These are phyloP conservation scores for Apostasia ramifera DNA, from an alignment of 106 monocot species.

Conservation along the genomic window DNA sequence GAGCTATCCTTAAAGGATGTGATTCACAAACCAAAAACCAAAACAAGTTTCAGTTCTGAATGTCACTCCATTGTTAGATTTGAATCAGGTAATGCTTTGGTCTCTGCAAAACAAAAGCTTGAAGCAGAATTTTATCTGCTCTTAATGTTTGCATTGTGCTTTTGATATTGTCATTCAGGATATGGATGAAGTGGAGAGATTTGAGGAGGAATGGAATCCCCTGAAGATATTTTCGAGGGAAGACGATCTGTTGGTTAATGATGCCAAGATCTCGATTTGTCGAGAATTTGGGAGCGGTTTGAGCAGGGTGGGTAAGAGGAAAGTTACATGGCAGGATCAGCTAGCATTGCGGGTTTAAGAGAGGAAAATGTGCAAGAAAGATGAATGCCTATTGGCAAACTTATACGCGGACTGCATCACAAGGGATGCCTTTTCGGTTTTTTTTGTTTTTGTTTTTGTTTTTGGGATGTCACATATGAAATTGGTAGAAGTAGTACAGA, in stretches of 20 bases:
- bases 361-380: background rate
- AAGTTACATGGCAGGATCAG: conserved; percentile 71
- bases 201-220: conserved; percentile 18
- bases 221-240: conserved; percentile 18
- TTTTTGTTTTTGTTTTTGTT: no score
- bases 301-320: conserved; percentile 43
- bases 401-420: background rate
- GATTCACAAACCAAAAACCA: background rate
- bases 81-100: conserved; percentile 32
- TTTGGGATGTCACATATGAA: no score
- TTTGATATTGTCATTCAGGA: conserved; percentile 20
- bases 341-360: conserved; percentile 53
- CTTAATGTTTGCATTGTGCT: background rate
- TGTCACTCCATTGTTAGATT: conserved; percentile 17
- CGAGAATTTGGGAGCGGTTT: conserved; percentile 25
- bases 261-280: conserved; percentile 30
- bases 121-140: no score
- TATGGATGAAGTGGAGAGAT: conserved; percentile 36
- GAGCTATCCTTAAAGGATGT: no score
- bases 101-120: background rate
- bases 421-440: no score
- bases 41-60: conserved; percentile 11
- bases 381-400: background rate
- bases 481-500: no score
- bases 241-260: conserved; percentile 11